These are phyloP conservation scores for Pseudopyrenochaeta lycopersici DNA, from an alignment of 2,329 filamentous ascomycete genomes.

Conservation along the genomic window DNA sequence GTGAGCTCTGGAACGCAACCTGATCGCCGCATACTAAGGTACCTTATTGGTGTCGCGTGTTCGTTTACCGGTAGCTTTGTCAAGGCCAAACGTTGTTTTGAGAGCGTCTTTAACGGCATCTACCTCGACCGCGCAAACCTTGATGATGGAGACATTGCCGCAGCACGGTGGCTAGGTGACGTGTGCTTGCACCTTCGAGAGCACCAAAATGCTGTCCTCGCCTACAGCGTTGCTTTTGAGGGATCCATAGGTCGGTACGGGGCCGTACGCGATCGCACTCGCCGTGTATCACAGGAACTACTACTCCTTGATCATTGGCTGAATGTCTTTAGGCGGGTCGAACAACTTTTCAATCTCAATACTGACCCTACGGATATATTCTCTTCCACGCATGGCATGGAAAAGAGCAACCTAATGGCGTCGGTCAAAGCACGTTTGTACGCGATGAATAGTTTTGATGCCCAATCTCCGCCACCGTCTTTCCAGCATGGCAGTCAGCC, in stretches of 20 bases:
- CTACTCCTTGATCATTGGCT: constrained; percentile 30
- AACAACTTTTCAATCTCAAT: constrained; percentile 24
- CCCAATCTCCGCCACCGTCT: background rate
- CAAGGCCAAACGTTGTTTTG: constrained; percentile 40
- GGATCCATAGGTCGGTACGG: constrained; percentile 31
- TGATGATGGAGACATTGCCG: constrained; percentile 45
- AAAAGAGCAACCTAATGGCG: constrained; percentile 32
- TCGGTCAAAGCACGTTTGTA: constrained; percentile 15
- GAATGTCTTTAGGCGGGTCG: constrained; percentile 22
- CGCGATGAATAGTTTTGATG: background rate
- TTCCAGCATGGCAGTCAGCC: background rate
- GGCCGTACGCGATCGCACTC: constrained; percentile 18
- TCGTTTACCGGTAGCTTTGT: constrained; percentile 37
- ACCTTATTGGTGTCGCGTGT: constrained; percentile 38
- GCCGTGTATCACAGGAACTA: constrained; percentile 29
- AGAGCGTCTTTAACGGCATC: constrained; percentile 33
- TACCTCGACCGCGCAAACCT: constrained; percentile 28
- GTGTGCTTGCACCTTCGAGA: constrained; percentile 40
- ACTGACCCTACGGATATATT: constrained; percentile 37
- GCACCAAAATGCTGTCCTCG: constrained; percentile 36
- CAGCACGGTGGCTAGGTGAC: constrained; percentile 45
- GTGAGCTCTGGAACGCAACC: constrained; percentile 31
- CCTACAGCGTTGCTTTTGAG: constrained; percentile 40
- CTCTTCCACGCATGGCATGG: constrained; percentile 23
- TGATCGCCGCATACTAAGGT: constrained; percentile 34